These are phyloP conservation scores for Cutaneotrichosporon cutaneum DNA, from an alignment of 1,284 basidiomycete genomes.

Conservation along the genomic window DNA sequence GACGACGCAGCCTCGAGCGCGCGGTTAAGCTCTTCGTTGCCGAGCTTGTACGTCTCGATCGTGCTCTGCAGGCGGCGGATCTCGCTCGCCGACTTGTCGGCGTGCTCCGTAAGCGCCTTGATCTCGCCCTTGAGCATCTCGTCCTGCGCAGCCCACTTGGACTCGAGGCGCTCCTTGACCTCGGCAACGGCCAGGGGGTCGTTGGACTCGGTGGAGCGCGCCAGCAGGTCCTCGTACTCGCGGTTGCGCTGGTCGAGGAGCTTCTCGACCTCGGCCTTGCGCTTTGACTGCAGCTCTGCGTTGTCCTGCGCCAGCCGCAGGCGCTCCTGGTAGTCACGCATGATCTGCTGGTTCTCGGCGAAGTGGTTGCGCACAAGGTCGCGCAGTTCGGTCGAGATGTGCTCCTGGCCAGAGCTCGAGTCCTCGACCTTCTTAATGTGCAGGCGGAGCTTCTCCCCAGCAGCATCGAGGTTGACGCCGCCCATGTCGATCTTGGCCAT, in stretches of 20 bases:
- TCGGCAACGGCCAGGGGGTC: constrained; percentile 12
- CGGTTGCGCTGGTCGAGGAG: constrained; percentile 78
- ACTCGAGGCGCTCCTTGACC: constrained; percentile 80
- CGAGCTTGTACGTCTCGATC: constrained; percentile 89
- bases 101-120: constrained; percentile 83
- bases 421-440: constrained; percentile 44
- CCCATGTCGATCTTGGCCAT: constrained; percentile 95
- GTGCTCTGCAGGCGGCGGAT: constrained; percentile 78
- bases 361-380: constrained; percentile 76
- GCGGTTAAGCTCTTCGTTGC: constrained; percentile 97
- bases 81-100: constrained; percentile 84
- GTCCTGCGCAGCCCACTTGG: constrained; percentile 87
- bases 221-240: constrained; percentile 94
- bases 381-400: constrained; percentile 62
- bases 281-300: constrained; percentile 76
- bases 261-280: constrained; percentile 83
- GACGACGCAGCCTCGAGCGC: constrained; percentile 95
- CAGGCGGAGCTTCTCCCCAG: constrained; percentile 45
- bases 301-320: constrained; percentile 88
- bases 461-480: constrained; percentile 32
- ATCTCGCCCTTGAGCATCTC: constrained; percentile 86
- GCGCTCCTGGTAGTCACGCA: constrained; percentile 86
- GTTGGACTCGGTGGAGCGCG: constrained; percentile 3
- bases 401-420: constrained; percentile 15
- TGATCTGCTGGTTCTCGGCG: constrained; percentile 78